These are phyloP conservation scores for Pyricularia sp. DNA, from an alignment of 2,329 filamentous ascomycete genomes.

Conservation along the genomic window DNA sequence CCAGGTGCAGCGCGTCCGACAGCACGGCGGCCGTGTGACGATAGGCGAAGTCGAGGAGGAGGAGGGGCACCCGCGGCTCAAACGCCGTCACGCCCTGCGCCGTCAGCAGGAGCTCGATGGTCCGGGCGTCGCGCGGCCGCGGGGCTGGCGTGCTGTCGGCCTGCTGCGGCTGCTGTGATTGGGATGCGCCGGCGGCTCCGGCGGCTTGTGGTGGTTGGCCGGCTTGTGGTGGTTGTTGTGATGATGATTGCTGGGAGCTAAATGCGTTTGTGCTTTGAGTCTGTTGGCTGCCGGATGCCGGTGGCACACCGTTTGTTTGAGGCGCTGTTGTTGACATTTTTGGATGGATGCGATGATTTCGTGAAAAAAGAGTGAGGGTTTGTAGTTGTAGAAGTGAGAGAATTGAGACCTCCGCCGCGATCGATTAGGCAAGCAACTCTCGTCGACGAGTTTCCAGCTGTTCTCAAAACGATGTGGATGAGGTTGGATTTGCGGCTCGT, in stretches of 20 bases:
- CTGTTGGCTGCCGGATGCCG: conserved; percentile 2
- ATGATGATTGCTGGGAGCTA: conserved; percentile 3
- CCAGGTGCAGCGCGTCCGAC: conserved; percentile 56
- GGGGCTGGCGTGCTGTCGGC: conserved; percentile 24
- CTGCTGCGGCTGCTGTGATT: conserved; percentile 11
- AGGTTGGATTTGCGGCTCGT: background rate
- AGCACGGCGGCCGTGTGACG: conserved; percentile 63
- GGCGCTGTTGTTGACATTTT: conserved; percentile 2
- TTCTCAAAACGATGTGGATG: background rate
- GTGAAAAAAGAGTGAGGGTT: background rate
- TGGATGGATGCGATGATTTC: background rate
- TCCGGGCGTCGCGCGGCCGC: conserved; percentile 64
- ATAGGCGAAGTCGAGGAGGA: conserved; percentile 79
- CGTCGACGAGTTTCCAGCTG: background rate
- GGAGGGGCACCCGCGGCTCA: conserved; percentile 69
- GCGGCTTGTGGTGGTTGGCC: conserved; percentile 9
- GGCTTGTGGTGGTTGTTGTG: conserved; percentile 2
- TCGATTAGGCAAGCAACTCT: background rate
- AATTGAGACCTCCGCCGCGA: background rate
- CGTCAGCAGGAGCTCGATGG: conserved; percentile 67
- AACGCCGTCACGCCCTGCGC: conserved; percentile 68
- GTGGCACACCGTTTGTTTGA: conserved; percentile 2
- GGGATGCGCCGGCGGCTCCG: conserved; percentile 10
- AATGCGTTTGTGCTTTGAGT: conserved; percentile 1
- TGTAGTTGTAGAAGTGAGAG: background rate